Evolutionary conservation across 306 rosid species (phyloP).

Genomic region (Coriaria nepalensis): DNA sequence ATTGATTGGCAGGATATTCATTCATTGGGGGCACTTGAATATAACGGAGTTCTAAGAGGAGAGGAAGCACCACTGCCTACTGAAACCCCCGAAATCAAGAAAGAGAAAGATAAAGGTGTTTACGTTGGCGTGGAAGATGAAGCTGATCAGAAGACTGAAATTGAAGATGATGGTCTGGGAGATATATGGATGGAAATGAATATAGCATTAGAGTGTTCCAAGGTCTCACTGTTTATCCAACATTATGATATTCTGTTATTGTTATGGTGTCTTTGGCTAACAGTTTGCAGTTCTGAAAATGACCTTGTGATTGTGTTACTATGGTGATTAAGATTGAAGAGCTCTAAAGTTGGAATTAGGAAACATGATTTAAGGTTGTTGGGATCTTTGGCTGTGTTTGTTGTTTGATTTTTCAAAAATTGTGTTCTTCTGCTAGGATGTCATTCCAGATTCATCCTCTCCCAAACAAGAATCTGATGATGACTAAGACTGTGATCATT

Average conservation of each 20-base stretch:
- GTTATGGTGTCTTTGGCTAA: background rate
- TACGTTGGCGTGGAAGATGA: conserved; percentile 56
- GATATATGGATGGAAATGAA: conserved; percentile 89
- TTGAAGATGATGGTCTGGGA: conserved; percentile 48
- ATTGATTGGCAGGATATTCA: conserved; percentile 24
- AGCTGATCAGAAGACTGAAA: conserved; percentile 16
- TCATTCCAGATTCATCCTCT: conserved; percentile 23
- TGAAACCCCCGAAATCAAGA: conserved; percentile 6
- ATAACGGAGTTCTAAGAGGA: conserved; percentile 16
- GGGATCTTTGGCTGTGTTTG: no score
- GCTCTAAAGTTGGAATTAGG: no score
- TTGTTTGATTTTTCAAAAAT: background rate
- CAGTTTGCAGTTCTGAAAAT: no score
- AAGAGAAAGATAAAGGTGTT: conserved; percentile 36
- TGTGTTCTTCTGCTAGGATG: conserved; percentile 36
- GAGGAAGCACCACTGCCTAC: conserved; percentile 10
- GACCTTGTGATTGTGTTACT: no score
- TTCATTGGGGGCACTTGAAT: conserved; percentile 14
- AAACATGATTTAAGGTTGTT: no score
- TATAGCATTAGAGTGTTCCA: conserved; percentile 61
- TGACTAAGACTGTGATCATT: conserved; percentile 65
- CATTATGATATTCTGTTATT: background rate
- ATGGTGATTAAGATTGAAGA: no score
- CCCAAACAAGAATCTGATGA: conserved; percentile 30
- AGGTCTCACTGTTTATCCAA: conserved; percentile 26